Evolutionary conservation across 2,329 filamentous ascomycete species (phyloP).

Genomic region (Thyridium curvatum): DNA sequence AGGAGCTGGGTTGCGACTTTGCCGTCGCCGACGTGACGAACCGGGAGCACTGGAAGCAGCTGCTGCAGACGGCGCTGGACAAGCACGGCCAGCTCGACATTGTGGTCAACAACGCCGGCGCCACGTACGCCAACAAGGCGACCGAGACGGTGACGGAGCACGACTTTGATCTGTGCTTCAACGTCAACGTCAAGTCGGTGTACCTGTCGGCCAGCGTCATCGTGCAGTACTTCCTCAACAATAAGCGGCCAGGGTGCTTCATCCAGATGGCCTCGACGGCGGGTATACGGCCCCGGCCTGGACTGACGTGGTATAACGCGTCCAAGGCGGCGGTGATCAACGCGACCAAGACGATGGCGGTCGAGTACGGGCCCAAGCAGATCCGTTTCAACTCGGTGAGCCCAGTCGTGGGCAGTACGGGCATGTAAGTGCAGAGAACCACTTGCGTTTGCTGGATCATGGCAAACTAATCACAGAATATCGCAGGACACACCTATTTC

Average conservation of each 20-base stretch:
- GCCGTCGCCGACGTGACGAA: too few relatives aligned
- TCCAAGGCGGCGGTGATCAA: slow-evolving; percentile 50
- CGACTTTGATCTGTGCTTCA: neutral
- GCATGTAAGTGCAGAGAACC: slow-evolving; percentile 32
- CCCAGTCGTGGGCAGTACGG: slow-evolving; percentile 55
- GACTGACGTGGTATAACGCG: slow-evolving; percentile 65
- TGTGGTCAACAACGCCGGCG: slow-evolving; percentile 3
- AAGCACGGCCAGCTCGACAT: slow-evolving; percentile 2
- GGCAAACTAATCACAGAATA: too few relatives aligned
- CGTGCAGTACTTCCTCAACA: slow-evolving; percentile 14
- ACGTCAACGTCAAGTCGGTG: too few relatives aligned
- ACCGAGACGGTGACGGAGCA: neutral
- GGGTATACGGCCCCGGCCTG: slow-evolving; percentile 51
- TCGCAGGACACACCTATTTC: slow-evolving; percentile 39
- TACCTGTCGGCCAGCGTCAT: too few relatives aligned
- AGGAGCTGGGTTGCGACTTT: slow-evolving; percentile 21
- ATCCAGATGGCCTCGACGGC: slow-evolving; percentile 63
- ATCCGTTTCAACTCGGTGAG: slow-evolving; percentile 34
- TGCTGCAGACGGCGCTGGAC: too few relatives aligned
- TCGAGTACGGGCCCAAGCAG: slow-evolving; percentile 63
- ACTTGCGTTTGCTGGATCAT: neutral
- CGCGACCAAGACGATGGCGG: slow-evolving; percentile 50
- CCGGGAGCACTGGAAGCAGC: too few relatives aligned
- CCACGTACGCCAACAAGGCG: slow-evolving; percentile 3
- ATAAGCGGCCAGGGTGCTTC: slow-evolving; percentile 48